Conservation (phyloP, 2,329 filamentous ascomycete species). For the Berkeleyomyces basicola region DNA sequence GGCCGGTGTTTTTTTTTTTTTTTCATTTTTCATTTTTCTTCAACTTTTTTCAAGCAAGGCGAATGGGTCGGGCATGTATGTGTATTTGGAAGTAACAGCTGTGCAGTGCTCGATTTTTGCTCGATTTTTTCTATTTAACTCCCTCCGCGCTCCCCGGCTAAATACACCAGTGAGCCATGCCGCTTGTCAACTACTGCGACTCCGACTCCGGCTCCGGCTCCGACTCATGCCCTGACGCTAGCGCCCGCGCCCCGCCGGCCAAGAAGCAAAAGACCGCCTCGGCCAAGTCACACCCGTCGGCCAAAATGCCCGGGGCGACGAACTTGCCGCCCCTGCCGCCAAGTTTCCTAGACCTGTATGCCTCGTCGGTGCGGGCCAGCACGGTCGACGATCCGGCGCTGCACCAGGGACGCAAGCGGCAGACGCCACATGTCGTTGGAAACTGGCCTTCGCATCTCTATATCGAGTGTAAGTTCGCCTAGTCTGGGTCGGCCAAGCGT, state of each 20-base stretch:
- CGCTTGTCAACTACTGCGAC: conserved; percentile 44
- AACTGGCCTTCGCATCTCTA: conserved; percentile 92
- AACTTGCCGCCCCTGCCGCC: conserved; percentile 50
- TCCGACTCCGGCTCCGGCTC: conserved; percentile 2
- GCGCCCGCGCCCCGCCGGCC: conserved; percentile 3
- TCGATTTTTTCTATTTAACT: neutral
- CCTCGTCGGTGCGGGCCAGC: conserved; percentile 60
- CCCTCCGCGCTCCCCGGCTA: neutral
- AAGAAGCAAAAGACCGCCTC: conserved; percentile 6
- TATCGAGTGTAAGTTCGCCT: conserved; percentile 60
- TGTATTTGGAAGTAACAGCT: neutral
- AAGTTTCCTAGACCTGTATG: conserved; percentile 81
- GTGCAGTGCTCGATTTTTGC: neutral
- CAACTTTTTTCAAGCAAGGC: neutral
- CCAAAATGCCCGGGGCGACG: neutral
- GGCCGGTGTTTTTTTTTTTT: neutral
- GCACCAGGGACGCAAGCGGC: conserved; percentile 69
- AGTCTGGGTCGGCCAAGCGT: neutral
- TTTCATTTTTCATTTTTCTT: neutral
- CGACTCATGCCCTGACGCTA: conserved; percentile 1
- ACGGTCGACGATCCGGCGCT: conserved; percentile 67
- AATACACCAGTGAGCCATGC: conserved; percentile 22
- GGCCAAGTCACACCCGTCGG: too few species aligned
- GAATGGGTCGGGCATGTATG: neutral
- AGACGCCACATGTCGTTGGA: conserved; percentile 68